Conservation (phyloP, 768 basidiomycete genomes). For the Tulasnella sp. region DNA sequence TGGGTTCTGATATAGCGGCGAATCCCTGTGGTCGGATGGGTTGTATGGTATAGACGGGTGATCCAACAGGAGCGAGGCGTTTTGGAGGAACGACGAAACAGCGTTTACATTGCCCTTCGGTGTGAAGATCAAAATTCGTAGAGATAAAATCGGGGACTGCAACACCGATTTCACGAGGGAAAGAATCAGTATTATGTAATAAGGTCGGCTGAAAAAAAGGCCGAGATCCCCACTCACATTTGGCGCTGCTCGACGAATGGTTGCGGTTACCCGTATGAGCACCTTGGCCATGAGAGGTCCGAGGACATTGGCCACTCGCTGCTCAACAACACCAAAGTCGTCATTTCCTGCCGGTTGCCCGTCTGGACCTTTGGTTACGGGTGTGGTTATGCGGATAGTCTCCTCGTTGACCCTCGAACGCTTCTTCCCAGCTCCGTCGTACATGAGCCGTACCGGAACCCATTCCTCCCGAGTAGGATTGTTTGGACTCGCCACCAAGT, state of each 20-base stretch:
- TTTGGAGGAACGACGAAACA: conserved; percentile 71
- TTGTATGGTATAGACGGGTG: conserved; percentile 73
- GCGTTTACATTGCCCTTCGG: conserved; percentile 88
- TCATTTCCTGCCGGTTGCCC: conserved; percentile 60
- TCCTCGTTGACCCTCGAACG: conserved; percentile 46
- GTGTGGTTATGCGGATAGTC: conserved; percentile 74
- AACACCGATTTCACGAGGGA: conserved; percentile 27
- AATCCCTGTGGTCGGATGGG: conserved; percentile 48
- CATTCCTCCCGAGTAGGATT: conserved; percentile 46
- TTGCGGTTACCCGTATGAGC: conserved; percentile 73
- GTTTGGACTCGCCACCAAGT: conserved; percentile 50
- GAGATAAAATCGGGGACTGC: conserved; percentile 75
- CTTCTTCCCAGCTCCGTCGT: conserved; percentile 60
- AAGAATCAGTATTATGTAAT: conserved; percentile 11
- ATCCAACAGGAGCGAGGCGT: conserved; percentile 66
- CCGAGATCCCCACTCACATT: conserved; percentile 41
- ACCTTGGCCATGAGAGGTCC: conserved; percentile 84
- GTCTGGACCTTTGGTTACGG: conserved; percentile 46
- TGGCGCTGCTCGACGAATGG: conserved; percentile 52
- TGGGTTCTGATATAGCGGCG: conserved; percentile 79
- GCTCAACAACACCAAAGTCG: conserved; percentile 78
- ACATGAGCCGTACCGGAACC: conserved; percentile 64
- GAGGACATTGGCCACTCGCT: conserved; percentile 72
- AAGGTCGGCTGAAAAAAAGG: not conserved
- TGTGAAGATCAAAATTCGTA: conserved; percentile 87